phyloP scores from a whole-genome alignment of 495 filamentous ascomycete species.

The Cudoniella acicularis region DNA sequence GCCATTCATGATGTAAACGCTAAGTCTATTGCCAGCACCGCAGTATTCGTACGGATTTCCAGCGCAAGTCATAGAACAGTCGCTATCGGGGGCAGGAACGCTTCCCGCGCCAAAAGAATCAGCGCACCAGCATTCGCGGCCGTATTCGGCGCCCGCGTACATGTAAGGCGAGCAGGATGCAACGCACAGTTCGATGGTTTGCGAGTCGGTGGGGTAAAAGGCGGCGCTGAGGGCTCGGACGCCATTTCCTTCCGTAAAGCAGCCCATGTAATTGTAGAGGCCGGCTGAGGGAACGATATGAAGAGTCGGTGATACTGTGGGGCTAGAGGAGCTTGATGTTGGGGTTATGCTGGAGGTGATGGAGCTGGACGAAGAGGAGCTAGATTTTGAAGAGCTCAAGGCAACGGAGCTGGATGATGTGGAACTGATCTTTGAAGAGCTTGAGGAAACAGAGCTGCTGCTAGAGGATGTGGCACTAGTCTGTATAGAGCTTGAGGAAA shows the following conservation, averaged over 20 bases:
- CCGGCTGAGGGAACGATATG: constrained; percentile 31
- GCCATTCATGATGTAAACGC: constrained; percentile 30
- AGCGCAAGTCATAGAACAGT: constrained; percentile 33
- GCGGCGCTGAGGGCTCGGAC: constrained; percentile 25
- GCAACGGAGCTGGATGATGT: constrained; percentile 3
- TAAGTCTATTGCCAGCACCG: constrained; percentile 39
- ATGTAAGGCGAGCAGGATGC: constrained; percentile 41
- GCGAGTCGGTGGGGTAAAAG: constrained; percentile 37
- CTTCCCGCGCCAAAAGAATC: constrained; percentile 16
- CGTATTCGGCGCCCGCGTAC: constrained; percentile 47
- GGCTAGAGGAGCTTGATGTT: constrained; percentile 9
- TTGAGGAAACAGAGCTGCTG: constrained; percentile 2
- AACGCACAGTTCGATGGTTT: constrained; percentile 47
- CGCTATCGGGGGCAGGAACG: constrained; percentile 2
- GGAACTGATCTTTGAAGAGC: constrained; percentile 3
- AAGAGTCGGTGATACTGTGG: constrained; percentile 14
- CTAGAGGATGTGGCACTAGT: constrained; percentile 1
- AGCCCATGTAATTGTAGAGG: constrained; percentile 39
- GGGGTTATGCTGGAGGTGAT: constrained; percentile 8
- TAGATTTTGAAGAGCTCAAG: constrained; percentile 1
- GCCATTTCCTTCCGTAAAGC: constrained; percentile 40
- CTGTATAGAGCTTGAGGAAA: constrained; percentile 5
- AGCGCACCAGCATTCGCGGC: constrained; percentile 43
- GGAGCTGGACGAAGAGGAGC: constrained; percentile 5
- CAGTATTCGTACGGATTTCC: constrained; percentile 22